Percentiles rank a stretch among this genome's conserved stretches.
Conservation (phyloP, 768 basidiomycete species). For the Multifurca ochricompacta region DNA sequence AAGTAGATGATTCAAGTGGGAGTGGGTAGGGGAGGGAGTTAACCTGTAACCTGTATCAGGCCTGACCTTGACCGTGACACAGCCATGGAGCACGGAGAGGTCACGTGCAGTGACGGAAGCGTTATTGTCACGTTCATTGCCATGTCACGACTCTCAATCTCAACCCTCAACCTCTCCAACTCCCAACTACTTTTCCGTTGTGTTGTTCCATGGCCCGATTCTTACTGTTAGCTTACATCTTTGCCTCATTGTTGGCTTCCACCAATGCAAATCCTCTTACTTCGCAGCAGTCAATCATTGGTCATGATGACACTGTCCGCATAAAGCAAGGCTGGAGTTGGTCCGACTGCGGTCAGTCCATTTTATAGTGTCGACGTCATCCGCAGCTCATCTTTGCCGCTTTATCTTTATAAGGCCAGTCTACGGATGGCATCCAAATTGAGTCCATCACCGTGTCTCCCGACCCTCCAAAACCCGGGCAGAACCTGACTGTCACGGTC, state of each 20-base stretch:
- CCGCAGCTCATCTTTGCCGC: conserved; percentile 9
- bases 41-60: no score
- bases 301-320: conserved; percentile 27
- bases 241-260: conserved; percentile 23
- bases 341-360: conserved; percentile 60
- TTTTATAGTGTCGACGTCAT: neutral
- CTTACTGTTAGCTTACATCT: conserved; percentile 27
- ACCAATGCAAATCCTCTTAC: conserved; percentile 23
- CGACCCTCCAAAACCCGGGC: conserved; percentile 84
- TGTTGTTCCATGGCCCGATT: conserved; percentile 24
- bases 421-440: conserved; percentile 47
- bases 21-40: conserved; percentile 14
- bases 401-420: conserved; percentile 34
- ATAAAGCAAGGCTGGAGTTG: conserved; percentile 55
- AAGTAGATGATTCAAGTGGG: neutral
- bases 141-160: neutral
- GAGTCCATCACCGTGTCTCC: conserved; percentile 68
- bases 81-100: no score
- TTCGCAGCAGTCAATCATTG: conserved; percentile 28
- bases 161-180: neutral
- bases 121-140: neutral
- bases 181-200: neutral
- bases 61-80: no score
- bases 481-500: conserved; percentile 82
- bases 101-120: no score